Evolutionary conservation across 176 grass and related monocot species (phyloP), one percentile per base, ranked within the genome.

Genomic region (Rhipidocladum racemiflorum): DNA sequence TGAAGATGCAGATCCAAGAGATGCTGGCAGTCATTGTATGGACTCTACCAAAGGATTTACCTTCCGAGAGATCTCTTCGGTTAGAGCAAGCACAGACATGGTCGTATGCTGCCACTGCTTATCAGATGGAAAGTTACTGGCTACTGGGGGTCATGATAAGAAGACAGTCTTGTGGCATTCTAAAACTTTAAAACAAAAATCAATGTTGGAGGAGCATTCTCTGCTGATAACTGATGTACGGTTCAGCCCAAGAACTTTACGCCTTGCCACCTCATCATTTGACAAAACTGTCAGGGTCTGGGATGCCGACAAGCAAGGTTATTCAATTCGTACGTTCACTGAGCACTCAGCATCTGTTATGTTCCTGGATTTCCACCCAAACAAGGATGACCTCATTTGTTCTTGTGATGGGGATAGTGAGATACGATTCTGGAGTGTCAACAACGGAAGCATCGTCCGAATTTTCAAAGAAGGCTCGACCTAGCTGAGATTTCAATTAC

Each of bases 111-210:
- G 96, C 81, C 91, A 95, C 67, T 99, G 95, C 72, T 99, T 92
- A 57, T 91, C 89, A 53, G 92, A 99, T 83, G 92, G 96, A 66
- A 95, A 99, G 49, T 57, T 95, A 75, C 89, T 99, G 66, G 96
- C 96, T 46, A 99, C 96, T 64, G 96, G 92, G 71, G 92, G 92
- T 65, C 92, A 99, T 36, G 96, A 95, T 90, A 99, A 95, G 70
- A 99, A 99, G 96, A 92, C 75, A 17, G 87, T 94, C 42, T 44
- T 97, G 35, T 97, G 95, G 95, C 70, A 89, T 75, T 56, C 89
- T 28, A 92, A 97, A 77, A 91, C 60, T 72, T 81, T 97, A 72
- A 93, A 94, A 74, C 88, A 78, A 61, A 97, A 93, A 45, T 92
- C 92, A 68, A 76, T 77, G 62, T 39, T 97, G 25, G 92, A 97